Percentiles rank a stretch among this genome's conserved stretches.
Evolutionary conservation across 1,284 basidiomycete genomes (phyloP).

Genomic region (Peniophora sp.): DNA sequence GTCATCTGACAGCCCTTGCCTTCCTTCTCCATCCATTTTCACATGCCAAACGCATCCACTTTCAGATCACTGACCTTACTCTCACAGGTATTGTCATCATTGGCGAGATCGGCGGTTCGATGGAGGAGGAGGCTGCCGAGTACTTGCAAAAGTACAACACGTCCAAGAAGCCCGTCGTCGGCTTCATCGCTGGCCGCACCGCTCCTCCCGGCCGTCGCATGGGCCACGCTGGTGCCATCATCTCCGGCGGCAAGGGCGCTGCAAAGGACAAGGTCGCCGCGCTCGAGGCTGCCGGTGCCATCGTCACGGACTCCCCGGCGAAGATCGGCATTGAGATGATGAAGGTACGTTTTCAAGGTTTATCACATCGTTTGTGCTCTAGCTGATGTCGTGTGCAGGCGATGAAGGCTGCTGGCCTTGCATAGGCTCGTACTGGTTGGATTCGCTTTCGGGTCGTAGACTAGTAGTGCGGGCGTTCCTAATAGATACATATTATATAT

Average conservation of each 20-base stretch:
- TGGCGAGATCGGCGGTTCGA: conserved; percentile 97
- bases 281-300: conserved; percentile 87
- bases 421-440: conserved; percentile 27
- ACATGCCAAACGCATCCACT: too few species aligned
- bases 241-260: conserved; percentile 95
- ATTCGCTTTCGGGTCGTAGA: not conserved
- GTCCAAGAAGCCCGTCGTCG: conserved; percentile 93
- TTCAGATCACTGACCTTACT: not conserved
- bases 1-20: too few species aligned
- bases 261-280: conserved; percentile 95
- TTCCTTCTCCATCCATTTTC: too few species aligned
- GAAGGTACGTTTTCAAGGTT: conserved; percentile 46
- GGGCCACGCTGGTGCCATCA: conserved; percentile 99
- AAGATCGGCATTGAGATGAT: conserved; percentile 87
- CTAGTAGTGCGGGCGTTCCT: too few species aligned
- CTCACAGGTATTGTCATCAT: conserved; percentile 87
- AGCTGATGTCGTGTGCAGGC: conserved; percentile 36
- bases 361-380: not conserved
- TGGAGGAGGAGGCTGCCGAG: conserved; percentile 99
- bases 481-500: conserved; percentile 15
- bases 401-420: conserved; percentile 80
- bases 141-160: conserved; percentile 93
- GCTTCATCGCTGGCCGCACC: conserved; percentile 96
- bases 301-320: conserved; percentile 95
- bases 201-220: conserved; percentile 97